These are phyloP conservation scores for Stramenopiles sp. DNA, from an alignment of 352 stramenopile genomes.

Conservation along the genomic window DNA sequence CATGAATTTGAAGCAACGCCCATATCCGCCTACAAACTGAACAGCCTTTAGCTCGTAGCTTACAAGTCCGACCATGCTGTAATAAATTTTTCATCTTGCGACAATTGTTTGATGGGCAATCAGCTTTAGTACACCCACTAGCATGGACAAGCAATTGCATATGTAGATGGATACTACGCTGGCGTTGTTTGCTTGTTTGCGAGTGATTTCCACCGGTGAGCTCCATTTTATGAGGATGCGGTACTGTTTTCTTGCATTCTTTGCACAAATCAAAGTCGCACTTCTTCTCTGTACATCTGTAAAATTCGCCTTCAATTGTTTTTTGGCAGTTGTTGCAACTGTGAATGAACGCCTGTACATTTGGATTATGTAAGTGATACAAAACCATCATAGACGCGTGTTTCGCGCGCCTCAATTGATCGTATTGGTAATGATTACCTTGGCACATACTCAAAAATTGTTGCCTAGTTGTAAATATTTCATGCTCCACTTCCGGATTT, in stretches of 20 bases:
- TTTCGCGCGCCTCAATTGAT: constrained; percentile 89
- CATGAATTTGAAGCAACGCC: constrained; percentile 88
- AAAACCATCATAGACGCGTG: constrained; percentile 99
- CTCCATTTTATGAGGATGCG: neutral
- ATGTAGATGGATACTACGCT: constrained; percentile 84
- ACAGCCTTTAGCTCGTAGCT: constrained; percentile 68
- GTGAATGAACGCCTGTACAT: constrained; percentile 86
- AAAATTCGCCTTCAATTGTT: constrained; percentile 52
- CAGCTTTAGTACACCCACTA: constrained; percentile 65
- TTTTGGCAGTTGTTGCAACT: constrained; percentile 54
- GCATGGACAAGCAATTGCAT: constrained; percentile 95
- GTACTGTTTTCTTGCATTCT: constrained; percentile 39
- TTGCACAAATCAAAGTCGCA: constrained; percentile 67
- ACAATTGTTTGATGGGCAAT: constrained; percentile 86
- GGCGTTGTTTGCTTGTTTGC: constrained; percentile 71
- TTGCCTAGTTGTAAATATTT: constrained; percentile 92
- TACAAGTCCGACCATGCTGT: constrained; percentile 78
- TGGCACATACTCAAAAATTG: constrained; percentile 90
- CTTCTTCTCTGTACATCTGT: constrained; percentile 64
- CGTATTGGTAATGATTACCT: constrained; percentile 97
- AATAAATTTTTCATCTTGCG: constrained; percentile 95
- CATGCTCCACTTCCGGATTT: constrained; percentile 69
- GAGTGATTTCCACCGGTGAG: constrained; percentile 26
- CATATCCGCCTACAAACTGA: constrained; percentile 87
- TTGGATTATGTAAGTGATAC: constrained; percentile 91